Evolutionary conservation across 179 eudicot genomes (phyloP), one percentile per base, ranked within the genome.

Genomic region (Beta macrorhiza): DNA sequence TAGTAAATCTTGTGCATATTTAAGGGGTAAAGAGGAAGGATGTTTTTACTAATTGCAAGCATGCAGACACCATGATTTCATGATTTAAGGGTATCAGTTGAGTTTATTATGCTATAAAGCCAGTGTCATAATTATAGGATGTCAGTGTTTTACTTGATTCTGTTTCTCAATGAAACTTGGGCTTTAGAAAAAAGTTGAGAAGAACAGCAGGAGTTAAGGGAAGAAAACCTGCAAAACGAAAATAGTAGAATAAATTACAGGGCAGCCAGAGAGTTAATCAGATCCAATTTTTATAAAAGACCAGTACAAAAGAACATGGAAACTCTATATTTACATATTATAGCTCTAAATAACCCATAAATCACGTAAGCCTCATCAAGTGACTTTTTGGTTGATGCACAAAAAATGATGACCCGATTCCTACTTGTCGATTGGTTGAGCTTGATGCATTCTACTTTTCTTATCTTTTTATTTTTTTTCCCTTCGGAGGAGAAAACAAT

Each of bases 81-180:
- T 58, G 47, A 74, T 68, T 79, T 75, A 64, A 83, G 73, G 85
- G 73, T 25, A 63, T 68, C 58, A 37, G 76, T 83, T 83, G 58
- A 75, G 82, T 25, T 45, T 79, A 13, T 68, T 67, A 69, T 12
- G 78, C 63, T 59, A 42, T 22, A 2, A 19, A n/a, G 45, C 51
- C 10, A 19, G 11, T n/a, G 45, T 44, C 20, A 52, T 53, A 32
- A 55, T 59, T 58, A 5, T 47, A 47, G 51, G 51, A 47, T 47
- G 51, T 47, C 47, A 42, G 22, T 75, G 53, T 16, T 25, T 81
- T 52, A 52, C 15, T 81, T 81, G 47, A 44, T 79, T 56, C 72
- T 53, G 17, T 29, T 57, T 25, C 53, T 67, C 17, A 20, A 20
- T 70, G 70, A 32, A 81, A 65, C 76, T 51, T 75, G 16, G 44